phyloP scores from a whole-genome alignment of 108 stramenopile genomes.

The Cyclotella kingstonii region DNA sequence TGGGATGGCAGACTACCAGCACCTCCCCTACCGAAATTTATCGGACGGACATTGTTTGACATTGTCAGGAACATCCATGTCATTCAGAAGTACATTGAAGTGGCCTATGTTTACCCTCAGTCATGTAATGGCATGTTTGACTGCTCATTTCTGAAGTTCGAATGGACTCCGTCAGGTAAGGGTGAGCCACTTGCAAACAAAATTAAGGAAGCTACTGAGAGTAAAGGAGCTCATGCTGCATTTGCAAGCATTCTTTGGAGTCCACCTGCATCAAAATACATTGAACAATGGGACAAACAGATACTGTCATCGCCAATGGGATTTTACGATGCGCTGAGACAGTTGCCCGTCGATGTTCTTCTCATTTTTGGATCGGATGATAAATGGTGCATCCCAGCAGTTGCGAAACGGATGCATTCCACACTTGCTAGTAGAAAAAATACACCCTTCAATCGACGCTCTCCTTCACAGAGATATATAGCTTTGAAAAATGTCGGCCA shows the following conservation, averaged over 20 bases:
- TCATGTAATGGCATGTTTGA: constrained; percentile 55
- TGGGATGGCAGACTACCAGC: constrained; percentile 73
- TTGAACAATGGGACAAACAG: neutral
- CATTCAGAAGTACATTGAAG: constrained; percentile 64
- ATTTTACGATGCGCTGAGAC: constrained; percentile 51
- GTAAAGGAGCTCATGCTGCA: constrained; percentile 83
- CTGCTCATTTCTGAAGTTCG: too few relatives aligned
- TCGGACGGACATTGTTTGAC: constrained; percentile 72
- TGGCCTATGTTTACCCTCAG: constrained; percentile 45
- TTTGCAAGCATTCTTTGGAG: constrained; percentile 82
- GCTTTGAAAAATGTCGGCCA: constrained; percentile 75
- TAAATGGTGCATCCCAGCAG: constrained; percentile 68
- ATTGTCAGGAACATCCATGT: constrained; percentile 57
- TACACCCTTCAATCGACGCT: neutral
- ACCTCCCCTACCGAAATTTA: constrained; percentile 50
- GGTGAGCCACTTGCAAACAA: constrained; percentile 7
- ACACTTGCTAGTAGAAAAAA: constrained; percentile 26
- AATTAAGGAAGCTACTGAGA: constrained; percentile 70
- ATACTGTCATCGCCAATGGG: neutral
- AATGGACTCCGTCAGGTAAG: neutral
- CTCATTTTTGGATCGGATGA: constrained; percentile 72
- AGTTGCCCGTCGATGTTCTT: constrained; percentile 62
- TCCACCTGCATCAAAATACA: constrained; percentile 43
- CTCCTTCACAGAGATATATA: constrained; percentile 45
- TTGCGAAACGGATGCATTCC: constrained; percentile 48